Evolutionary conservation across 73 alveolate genomes (phyloP), one percentile per base, ranked within the genome.

Genomic region (Stentor coeruleus): DNA sequence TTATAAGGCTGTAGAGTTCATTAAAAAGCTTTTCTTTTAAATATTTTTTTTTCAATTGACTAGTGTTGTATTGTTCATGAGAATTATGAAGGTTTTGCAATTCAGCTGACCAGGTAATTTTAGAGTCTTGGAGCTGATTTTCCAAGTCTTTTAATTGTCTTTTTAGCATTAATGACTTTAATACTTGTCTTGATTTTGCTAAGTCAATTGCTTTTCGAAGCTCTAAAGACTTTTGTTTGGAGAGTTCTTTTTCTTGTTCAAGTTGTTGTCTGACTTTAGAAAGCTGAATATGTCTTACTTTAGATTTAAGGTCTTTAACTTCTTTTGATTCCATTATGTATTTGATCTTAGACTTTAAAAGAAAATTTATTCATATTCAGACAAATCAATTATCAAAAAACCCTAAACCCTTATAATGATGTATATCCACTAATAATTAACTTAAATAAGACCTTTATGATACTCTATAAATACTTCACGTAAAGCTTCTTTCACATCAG

Each of bases 401-500:
- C n/a, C n/a, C n/a, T n/a, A n/a, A n/a, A n/a, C n/a, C n/a, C n/a
- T n/a, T n/a, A n/a, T n/a, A n/a, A n/a, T n/a, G n/a, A n/a, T n/a
- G n/a, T n/a, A n/a, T n/a, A n/a, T n/a, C n/a, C n/a, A n/a, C n/a
- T n/a, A n/a, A n/a, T n/a, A n/a, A n/a, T n/a, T n/a, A n/a, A n/a
- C n/a, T n/a, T n/a, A n/a, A n/a, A n/a, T n/a, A n/a, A n/a, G n/a
- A n/a, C n/a, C n/a, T n/a, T n/a, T n/a, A n/a, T n/a, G n/a, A n/a
- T n/a, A n/a, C n/a, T 91, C 95, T 49, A 84, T 76, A 79, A 93
- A 93, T 11, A 93, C 89, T 83, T 86, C 89, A 74, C 89, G 88
- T 3, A 93, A 84, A 49, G 83, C 90, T 58, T 91, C 92, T 84
- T 93, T 93, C 41, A 93, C 79, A 38, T 75, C 88, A 41, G 82